Conservation (phyloP, 1,139 yeast genomes). For the Wickerhamiella infanticola region DNA sequence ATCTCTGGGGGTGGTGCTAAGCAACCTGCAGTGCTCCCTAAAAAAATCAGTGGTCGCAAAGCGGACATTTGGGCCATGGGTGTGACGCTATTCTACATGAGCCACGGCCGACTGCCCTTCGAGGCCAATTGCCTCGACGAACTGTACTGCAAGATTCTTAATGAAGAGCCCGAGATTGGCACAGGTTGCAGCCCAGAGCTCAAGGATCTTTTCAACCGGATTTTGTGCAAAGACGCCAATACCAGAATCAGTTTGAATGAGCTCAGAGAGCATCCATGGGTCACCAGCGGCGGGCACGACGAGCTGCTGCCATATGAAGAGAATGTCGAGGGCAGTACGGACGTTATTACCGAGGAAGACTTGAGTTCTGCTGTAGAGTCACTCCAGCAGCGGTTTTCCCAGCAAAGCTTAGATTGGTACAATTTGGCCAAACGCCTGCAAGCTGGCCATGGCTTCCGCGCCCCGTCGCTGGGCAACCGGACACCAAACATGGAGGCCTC, state of each 20-base stretch:
- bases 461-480: background rate
- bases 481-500: background rate
- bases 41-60: conserved; percentile 41
- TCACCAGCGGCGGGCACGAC: conserved; percentile 27
- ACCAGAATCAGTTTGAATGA: conserved; percentile 38
- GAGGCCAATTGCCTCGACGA: conserved; percentile 32
- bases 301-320: conserved; percentile 24
- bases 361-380: conserved; percentile 25
- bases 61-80: conserved; percentile 75
- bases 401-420: conserved; percentile 16
- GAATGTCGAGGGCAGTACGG: conserved; percentile 22
- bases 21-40: conserved; percentile 21
- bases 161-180: conserved; percentile 15
- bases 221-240: conserved; percentile 38
- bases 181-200: conserved; percentile 14
- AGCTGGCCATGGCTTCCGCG: conserved; percentile 15
- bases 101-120: conserved; percentile 28
- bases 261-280: conserved; percentile 48
- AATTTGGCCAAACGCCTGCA: conserved; percentile 8
- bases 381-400: conserved; percentile 18
- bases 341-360: conserved; percentile 26
- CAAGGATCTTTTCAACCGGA: conserved; percentile 18
- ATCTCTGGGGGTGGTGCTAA: conserved; percentile 9
- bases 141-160: conserved; percentile 26
- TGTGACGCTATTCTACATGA: conserved; percentile 35